A percentile compares a stretch with the other conserved stretches of the same genome.
These are phyloP conservation scores for Xerocomus subilludens DNA, from an alignment of 1,284 basidiomycete genomes.

Conservation along the genomic window DNA sequence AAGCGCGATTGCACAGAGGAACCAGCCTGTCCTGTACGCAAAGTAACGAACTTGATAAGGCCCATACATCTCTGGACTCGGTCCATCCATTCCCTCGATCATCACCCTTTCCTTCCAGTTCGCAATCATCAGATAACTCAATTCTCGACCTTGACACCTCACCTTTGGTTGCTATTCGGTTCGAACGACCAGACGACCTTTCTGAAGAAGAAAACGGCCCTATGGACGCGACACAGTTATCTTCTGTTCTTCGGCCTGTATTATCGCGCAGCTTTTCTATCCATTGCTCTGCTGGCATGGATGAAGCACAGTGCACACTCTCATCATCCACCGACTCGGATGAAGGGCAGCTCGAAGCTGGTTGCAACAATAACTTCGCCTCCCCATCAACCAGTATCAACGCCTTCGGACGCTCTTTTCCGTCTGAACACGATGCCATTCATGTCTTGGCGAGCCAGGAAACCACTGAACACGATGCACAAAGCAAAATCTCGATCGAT, in stretches of 20 bases:
- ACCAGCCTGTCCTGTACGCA: not conserved
- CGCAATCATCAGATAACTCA: constrained; percentile 30
- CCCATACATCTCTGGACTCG: not conserved
- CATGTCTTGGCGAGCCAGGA: not conserved
- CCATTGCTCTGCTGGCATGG: not conserved
- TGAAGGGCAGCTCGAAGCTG: constrained; percentile 1
- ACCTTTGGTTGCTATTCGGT: constrained; percentile 18
- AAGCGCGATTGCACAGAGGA: constrained; percentile 4
- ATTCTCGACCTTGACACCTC: constrained; percentile 48
- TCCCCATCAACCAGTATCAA: constrained; percentile 1
- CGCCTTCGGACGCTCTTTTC: not conserved
- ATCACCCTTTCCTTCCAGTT: constrained; percentile 38
- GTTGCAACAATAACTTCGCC: not conserved
- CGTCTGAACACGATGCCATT: not conserved
- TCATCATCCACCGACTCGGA: not conserved
- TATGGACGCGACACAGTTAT: not conserved
- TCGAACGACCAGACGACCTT: constrained; percentile 1
- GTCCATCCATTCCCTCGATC: constrained; percentile 35
- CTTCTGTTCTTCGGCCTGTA: not conserved
- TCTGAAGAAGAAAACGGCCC: constrained; percentile 4
- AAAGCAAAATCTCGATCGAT: constrained; percentile 32
- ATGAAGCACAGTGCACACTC: constrained; percentile 10
- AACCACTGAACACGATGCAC: not conserved
- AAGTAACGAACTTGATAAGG: not conserved
- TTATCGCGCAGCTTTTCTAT: constrained; percentile 1